A percentile compares a stretch with the other conserved stretches of the same genome.
phyloP scores from a whole-genome alignment of 371 early-diverging fungal genomes.

The Mortierella sp. region DNA sequence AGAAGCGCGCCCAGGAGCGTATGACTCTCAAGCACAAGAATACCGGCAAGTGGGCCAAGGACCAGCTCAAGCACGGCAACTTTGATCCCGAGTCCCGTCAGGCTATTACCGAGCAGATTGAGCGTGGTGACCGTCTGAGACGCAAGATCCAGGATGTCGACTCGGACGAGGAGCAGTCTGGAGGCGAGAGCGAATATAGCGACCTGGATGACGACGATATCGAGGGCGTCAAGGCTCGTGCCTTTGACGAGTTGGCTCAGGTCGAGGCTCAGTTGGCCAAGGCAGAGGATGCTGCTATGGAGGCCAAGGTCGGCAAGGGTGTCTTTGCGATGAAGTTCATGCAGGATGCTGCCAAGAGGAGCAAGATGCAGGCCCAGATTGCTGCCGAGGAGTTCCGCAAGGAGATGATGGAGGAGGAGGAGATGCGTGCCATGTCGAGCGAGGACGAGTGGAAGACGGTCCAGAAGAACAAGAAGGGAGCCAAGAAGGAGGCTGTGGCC shows the following conservation, averaged over 20 bases:
- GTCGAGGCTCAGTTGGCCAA: constrained; percentile 60
- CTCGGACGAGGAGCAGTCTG: constrained; percentile 68
- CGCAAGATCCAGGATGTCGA: constrained; percentile 83
- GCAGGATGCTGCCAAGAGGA: constrained; percentile 81
- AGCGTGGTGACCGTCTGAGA: constrained; percentile 83
- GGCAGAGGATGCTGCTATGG: constrained; percentile 60
- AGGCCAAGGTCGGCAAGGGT: constrained; percentile 79
- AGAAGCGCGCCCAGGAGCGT: constrained; percentile 90
- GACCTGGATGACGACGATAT: constrained; percentile 61
- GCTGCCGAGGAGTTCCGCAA: constrained; percentile 61
- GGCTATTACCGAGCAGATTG: constrained; percentile 90
- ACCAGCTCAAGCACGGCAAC: constrained; percentile 76
- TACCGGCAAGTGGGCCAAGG: constrained; percentile 95
- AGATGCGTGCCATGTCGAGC: constrained; percentile 55
- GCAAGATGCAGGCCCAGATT: constrained; percentile 61
- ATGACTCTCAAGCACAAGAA: constrained; percentile 95
- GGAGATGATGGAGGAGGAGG: constrained; percentile 63
- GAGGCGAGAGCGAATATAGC: constrained; percentile 66
- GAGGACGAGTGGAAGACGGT: constrained; percentile 60
- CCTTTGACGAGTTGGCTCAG: constrained; percentile 62
- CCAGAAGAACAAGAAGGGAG: constrained; percentile 61
- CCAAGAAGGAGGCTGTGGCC: constrained; percentile 42
- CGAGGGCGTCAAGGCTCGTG: constrained; percentile 56
- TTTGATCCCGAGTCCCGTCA: constrained; percentile 82
- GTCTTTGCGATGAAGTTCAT: constrained; percentile 97